Evolutionary conservation across 1,284 basidiomycete species (phyloP).

Genomic region (Testicularia cyperi): DNA sequence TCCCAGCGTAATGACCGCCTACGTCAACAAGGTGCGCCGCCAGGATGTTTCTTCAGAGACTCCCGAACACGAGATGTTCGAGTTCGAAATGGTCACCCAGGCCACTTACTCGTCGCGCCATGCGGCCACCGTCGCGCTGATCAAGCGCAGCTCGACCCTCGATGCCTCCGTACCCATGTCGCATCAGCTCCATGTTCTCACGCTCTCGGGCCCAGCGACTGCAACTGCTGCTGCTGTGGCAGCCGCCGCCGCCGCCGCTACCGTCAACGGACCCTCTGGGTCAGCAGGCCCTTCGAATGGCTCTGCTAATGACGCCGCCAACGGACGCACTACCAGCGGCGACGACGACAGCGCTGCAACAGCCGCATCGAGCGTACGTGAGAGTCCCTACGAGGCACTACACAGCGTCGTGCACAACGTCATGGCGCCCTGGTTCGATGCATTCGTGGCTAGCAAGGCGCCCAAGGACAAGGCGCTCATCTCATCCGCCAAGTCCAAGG

Average conservation of each 20-base stretch:
- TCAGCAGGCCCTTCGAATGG: constrained; percentile 3
- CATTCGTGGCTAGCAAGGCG: constrained; percentile 71
- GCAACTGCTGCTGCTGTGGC: constrained; percentile 50
- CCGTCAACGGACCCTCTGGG: constrained; percentile 1
- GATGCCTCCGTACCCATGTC: constrained; percentile 78
- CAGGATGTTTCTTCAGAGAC: constrained; percentile 21
- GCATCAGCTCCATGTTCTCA: constrained; percentile 85
- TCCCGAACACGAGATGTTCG: constrained; percentile 22
- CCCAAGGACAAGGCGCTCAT: constrained; percentile 35
- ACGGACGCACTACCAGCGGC: constrained; percentile 1
- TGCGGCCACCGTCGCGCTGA: constrained; percentile 84
- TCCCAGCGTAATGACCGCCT: constrained; percentile 38
- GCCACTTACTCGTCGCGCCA: constrained; percentile 79
- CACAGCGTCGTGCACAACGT: constrained; percentile 95
- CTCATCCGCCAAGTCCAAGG: constrained; percentile 41
- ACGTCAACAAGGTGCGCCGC: constrained; percentile 49
- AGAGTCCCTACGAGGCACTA: constrained; percentile 82
- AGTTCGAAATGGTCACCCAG: constrained; percentile 71
- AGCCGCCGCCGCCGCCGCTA: constrained; percentile 1
- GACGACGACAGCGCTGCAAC: constrained; percentile 16
- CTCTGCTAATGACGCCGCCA: background rate
- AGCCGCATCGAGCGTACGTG: constrained; percentile 30
- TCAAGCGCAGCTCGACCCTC: constrained; percentile 83
- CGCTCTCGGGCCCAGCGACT: constrained; percentile 85
- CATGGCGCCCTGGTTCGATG: constrained; percentile 97